phyloP scores from a whole-genome alignment of 2,329 filamentous ascomycete genomes.

The Exophiala bonariae region DNA sequence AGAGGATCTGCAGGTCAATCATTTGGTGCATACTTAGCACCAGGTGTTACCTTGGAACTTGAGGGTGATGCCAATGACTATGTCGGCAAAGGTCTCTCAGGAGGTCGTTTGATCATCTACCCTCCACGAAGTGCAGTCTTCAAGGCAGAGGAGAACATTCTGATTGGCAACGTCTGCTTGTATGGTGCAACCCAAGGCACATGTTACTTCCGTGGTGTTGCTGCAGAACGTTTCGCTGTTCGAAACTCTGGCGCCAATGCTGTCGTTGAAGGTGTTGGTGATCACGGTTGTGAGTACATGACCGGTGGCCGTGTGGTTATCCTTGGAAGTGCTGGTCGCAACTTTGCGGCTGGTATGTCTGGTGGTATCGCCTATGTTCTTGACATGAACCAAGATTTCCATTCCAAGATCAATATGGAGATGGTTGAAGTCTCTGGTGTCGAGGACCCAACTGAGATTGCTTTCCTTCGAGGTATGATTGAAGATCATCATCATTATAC shows the following conservation, averaged over 20 bases:
- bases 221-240: constrained; percentile 93
- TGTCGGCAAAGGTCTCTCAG: constrained; percentile 92
- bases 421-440: constrained; percentile 90
- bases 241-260: constrained; percentile 94
- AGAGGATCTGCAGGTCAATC: constrained; percentile 96
- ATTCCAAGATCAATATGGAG: constrained; percentile 91
- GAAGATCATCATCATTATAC: constrained; percentile 99
- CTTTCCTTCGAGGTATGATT: constrained; percentile 84
- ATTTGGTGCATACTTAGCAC: constrained; percentile 90
- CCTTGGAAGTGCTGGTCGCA: constrained; percentile 85
- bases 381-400: constrained; percentile 85
- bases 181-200: constrained; percentile 90
- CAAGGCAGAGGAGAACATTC: constrained; percentile 93
- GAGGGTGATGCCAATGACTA: constrained; percentile 97
- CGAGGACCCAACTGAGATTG: constrained; percentile 84
- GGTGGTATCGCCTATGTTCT: constrained; percentile 95
- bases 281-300: constrained; percentile 99
- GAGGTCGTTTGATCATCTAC: constrained; percentile 89
- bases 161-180: constrained; percentile 91
- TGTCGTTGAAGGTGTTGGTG: constrained; percentile 94
- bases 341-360: constrained; percentile 98
- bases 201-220: constrained; percentile 95
- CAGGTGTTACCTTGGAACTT: constrained; percentile 89
- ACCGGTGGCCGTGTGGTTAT: constrained; percentile 89
- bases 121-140: constrained; percentile 86